Percentiles rank a stretch among this genome's conserved stretches.
Evolutionary conservation across 2,329 filamentous ascomycete genomes (phyloP).

Genomic region (Cercospora sp.): DNA sequence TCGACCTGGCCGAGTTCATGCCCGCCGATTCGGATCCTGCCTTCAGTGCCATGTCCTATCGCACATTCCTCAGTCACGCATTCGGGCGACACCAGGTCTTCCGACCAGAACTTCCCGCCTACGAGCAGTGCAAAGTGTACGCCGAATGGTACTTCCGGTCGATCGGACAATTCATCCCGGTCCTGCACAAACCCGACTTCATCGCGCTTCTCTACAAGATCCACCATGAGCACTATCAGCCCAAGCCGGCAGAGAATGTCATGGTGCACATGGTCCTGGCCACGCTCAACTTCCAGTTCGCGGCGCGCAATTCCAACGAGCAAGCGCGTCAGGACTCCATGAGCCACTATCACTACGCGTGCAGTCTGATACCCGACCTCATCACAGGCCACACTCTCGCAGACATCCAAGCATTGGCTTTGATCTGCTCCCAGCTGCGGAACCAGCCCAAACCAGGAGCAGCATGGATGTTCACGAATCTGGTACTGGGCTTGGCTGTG

Average conservation of each 20-base stretch:
- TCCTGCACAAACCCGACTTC: constrained; percentile 76
- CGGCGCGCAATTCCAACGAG: constrained; percentile 64
- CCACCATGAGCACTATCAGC: constrained; percentile 68
- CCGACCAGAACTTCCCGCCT: constrained; percentile 62
- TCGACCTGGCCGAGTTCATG: constrained; percentile 74
- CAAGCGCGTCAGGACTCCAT: constrained; percentile 66
- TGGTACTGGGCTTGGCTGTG: constrained; percentile 67
- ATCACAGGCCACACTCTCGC: constrained; percentile 61
- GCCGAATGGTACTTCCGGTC: constrained; percentile 75
- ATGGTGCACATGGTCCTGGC: constrained; percentile 78
- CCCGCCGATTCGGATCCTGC: constrained; percentile 66
- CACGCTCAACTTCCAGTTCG: constrained; percentile 74
- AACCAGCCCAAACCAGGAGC: constrained; percentile 78
- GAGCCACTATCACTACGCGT: constrained; percentile 74
- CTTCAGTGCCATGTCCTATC: constrained; percentile 64
- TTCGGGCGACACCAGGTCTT: constrained; percentile 60
- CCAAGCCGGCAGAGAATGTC: constrained; percentile 65
- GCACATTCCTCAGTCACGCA: constrained; percentile 66
- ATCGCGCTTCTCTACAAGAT: constrained; percentile 66
- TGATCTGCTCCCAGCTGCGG: constrained; percentile 72
- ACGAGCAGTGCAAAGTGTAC: constrained; percentile 66
- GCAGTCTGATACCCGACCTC: constrained; percentile 69
- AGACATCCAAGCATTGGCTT: constrained; percentile 70
- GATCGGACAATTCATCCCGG: constrained; percentile 69
- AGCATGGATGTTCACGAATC: constrained; percentile 66